phyloP scores from a whole-genome alignment of 768 basidiomycete genomes.

The Nevesoporus exiguus region DNA sequence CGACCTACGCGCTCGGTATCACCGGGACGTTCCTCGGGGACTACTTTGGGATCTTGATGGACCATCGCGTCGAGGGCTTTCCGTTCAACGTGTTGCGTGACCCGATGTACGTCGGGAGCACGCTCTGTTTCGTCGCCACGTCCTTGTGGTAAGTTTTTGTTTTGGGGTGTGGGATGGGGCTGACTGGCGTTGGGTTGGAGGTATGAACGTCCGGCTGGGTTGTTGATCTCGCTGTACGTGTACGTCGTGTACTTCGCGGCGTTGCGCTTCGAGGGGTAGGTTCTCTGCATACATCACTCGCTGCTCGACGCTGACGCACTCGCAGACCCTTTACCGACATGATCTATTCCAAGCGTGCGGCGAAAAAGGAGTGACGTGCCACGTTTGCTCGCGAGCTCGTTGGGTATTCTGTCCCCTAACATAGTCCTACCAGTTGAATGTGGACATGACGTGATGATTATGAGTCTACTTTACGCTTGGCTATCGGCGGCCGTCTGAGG shows the following conservation, averaged over 20 bases:
- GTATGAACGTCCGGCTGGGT: slow-evolving; percentile 83
- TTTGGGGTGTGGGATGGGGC: not conserved
- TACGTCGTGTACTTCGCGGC: slow-evolving; percentile 83
- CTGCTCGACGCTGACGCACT: not conserved
- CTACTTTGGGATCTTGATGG: slow-evolving; percentile 86
- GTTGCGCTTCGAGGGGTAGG: slow-evolving; percentile 86
- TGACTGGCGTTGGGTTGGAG: slow-evolving; percentile 34
- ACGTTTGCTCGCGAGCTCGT: not conserved
- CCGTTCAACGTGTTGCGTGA: slow-evolving; percentile 91
- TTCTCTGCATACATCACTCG: not conserved
- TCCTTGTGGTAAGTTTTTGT: slow-evolving; percentile 70
- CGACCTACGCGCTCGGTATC: slow-evolving; percentile 87
- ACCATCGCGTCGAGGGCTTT: slow-evolving; percentile 89
- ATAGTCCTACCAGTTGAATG: not conserved
- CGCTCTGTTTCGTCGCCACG: slow-evolving; percentile 81
- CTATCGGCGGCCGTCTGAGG: not conserved
- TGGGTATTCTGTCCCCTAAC: not conserved
- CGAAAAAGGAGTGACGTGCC: slow-evolving; percentile 18
- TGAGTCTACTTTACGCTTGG: not conserved
- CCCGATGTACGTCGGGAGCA: slow-evolving; percentile 97
- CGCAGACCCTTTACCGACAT: slow-evolving; percentile 73
- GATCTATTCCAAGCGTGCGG: slow-evolving; percentile 63
- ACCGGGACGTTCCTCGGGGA: slow-evolving; percentile 91
- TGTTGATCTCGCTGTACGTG: slow-evolving; percentile 77
- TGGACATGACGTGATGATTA: not conserved